Evolutionary conservation across 768 basidiomycete species (phyloP), one percentile per base, ranked within the genome.

Genomic region (Tricholoma saponaceum): DNA sequence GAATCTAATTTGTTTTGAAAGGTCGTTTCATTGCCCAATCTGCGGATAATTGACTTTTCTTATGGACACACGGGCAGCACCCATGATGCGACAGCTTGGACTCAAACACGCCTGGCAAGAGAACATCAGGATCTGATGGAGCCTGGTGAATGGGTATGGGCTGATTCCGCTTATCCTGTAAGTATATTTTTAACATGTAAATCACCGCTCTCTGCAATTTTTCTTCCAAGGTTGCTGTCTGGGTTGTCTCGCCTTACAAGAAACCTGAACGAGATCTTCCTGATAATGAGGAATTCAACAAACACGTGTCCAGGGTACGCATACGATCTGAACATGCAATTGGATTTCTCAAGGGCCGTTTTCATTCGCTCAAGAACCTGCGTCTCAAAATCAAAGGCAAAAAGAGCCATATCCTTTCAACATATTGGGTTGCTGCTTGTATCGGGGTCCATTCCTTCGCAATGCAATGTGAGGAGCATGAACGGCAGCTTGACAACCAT

Each of bases 101-200:
- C 33, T 35, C 33, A 35, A 35, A 35, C 33, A 35, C 10, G 33
- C 14, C 10, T 35, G 33, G 33, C 10, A 14, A 35, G 14, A 35
- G n/a, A n/a, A n/a, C n/a, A n/a, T n/a, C n/a, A n/a, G n/a, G n/a
- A n/a, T n/a, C n/a, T n/a, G n/a, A n/a, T 30, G 28, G 28, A 30
- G 8, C 28, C 28, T 30, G 28, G 28, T 8, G 8, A 76, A 52
- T 77, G 61, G 51, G 63, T 76, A 0, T 76, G 72, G 72, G 74
- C 65, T 30, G 74, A 78, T 55, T 74, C 72, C 2, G 71, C 76
- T 33, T 78, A 78, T 66, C 70, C 73, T 14, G 68, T 74, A 43
- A 10, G 65, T 63, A 4, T 10, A 33, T 18, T 4, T 10, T 54
- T n/a, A 26, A 51, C 30, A 23, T 55, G 4, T 54, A 20, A 22